Evolutionary conservation across 2,329 filamentous ascomycete species (phyloP).

Genomic region (Aspergillus novofumigatus): DNA sequence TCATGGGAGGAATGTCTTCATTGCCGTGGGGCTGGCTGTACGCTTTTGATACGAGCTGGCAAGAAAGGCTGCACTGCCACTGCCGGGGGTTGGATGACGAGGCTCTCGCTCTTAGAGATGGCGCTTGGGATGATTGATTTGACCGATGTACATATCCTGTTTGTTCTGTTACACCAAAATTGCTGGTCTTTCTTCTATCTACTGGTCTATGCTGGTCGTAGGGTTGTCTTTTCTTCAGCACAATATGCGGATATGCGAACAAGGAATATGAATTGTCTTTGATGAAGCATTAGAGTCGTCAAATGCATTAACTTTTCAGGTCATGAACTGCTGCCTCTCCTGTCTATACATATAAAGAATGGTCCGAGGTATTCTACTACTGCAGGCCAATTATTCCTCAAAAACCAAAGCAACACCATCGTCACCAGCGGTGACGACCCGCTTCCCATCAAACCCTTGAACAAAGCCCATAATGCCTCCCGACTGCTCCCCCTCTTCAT

Average conservation of each 20-base stretch:
- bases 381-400: constrained; percentile 29
- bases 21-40: constrained; percentile 4
- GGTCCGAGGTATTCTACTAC: background rate
- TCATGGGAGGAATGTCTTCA: background rate
- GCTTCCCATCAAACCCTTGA: constrained; percentile 67
- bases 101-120: constrained; percentile 19
- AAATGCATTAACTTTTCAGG: background rate
- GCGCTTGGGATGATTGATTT: constrained; percentile 31
- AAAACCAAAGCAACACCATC: constrained; percentile 55
- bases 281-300: background rate
- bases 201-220: background rate
- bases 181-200: constrained; percentile 6
- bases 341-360: constrained; percentile 6
- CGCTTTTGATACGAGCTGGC: background rate
- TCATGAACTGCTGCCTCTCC: background rate
- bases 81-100: constrained; percentile 5
- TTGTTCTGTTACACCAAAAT: constrained; percentile 20
- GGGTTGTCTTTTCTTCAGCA: background rate
- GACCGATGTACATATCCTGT: constrained; percentile 35
- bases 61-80: constrained; percentile 2
- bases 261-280: background rate
- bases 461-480: constrained; percentile 90
- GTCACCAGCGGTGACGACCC: constrained; percentile 85
- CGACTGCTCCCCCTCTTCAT: constrained; percentile 65
- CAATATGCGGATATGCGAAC: background rate